Percentiles rank a stretch among this genome's conserved stretches.
These are phyloP conservation scores for Kwoniella bestiolae DNA, from an alignment of 768 basidiomycete species.

Conservation along the genomic window DNA sequence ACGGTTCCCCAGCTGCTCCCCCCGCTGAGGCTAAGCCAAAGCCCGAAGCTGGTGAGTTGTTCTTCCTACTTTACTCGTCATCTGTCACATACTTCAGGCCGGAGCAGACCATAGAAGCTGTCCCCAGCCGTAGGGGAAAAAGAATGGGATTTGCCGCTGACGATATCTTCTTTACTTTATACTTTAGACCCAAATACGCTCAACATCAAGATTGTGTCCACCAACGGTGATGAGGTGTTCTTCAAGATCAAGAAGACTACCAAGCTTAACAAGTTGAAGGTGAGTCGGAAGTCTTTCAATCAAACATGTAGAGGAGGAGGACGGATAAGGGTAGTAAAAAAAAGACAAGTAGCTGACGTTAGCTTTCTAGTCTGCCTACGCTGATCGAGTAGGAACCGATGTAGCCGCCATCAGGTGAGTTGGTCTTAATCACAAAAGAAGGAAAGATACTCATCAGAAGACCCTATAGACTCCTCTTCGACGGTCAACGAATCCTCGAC, in stretches of 20 bases:
- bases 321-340: not conserved
- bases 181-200: slow-evolving; percentile 37
- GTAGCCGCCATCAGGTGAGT: slow-evolving; percentile 82
- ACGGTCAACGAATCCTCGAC: slow-evolving; percentile 80
- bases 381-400: slow-evolving; percentile 88
- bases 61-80: not conserved
- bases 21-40: slow-evolving; percentile 48
- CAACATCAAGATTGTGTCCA: slow-evolving; percentile 52
- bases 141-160: slow-evolving; percentile 9
- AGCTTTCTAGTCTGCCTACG: slow-evolving; percentile 68
- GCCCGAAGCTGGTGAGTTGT: slow-evolving; percentile 38
- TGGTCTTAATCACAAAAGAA: no score
- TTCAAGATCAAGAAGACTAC: slow-evolving; percentile 97
- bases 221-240: slow-evolving; percentile 80
- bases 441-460: no score
- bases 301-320: not conserved
- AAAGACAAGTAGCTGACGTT: slow-evolving; percentile 25
- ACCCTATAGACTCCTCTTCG: slow-evolving; percentile 78
- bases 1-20: slow-evolving; percentile 36
- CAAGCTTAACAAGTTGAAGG: slow-evolving; percentile 87
- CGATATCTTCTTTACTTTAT: not conserved
- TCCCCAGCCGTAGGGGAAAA: no score
- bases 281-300: slow-evolving; percentile 22
- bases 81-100: not conserved
- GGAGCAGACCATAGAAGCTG: not conserved